phyloP scores from a whole-genome alignment of 805 yeast genomes.

The Kluyveromyces lactis region DNA sequence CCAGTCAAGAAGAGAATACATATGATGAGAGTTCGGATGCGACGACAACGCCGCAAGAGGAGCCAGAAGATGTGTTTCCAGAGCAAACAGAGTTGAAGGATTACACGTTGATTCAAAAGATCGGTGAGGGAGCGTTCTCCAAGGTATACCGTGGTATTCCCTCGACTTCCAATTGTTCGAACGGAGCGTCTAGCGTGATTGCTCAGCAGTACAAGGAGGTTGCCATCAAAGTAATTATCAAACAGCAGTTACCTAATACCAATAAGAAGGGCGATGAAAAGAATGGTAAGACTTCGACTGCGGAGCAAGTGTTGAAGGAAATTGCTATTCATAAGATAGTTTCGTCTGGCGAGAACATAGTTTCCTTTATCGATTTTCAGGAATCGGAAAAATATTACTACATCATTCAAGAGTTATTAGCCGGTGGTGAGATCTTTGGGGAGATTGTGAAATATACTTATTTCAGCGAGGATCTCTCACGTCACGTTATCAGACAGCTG shows the following conservation, averaged over 20 bases:
- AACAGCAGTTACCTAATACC: conserved; percentile 59
- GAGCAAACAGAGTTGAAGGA: conserved; percentile 30
- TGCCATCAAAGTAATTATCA: conserved; percentile 56
- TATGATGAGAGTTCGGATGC: conserved; percentile 2
- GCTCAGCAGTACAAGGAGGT: conserved; percentile 24
- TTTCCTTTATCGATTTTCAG: conserved; percentile 54
- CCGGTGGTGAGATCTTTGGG: conserved; percentile 71
- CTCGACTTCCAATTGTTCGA: conserved; percentile 3
- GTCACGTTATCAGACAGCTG: conserved; percentile 57
- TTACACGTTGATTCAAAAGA: conserved; percentile 37
- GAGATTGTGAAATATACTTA: conserved; percentile 61
- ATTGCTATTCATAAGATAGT: conserved; percentile 60
- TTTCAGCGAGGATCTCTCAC: conserved; percentile 53
- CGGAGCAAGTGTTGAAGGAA: conserved; percentile 67
- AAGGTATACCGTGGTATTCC: conserved; percentile 55
- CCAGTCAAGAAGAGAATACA: too few species aligned
- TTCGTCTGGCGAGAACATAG: conserved; percentile 47
- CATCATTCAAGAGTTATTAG: conserved; percentile 63
- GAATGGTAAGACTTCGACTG: conserved; percentile 20
- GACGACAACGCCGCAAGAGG: conserved; percentile 5
- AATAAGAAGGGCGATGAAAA: conserved; percentile 10
- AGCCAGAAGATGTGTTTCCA: conserved; percentile 22
- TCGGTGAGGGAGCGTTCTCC: conserved; percentile 83
- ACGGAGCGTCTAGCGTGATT: conserved; percentile 9
- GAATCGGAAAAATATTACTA: conserved; percentile 56